A percentile compares a stretch with the other conserved stretches of the same genome.
Conservation (phyloP, 1,284 basidiomycete genomes). For the Tylopilus sp. region DNA sequence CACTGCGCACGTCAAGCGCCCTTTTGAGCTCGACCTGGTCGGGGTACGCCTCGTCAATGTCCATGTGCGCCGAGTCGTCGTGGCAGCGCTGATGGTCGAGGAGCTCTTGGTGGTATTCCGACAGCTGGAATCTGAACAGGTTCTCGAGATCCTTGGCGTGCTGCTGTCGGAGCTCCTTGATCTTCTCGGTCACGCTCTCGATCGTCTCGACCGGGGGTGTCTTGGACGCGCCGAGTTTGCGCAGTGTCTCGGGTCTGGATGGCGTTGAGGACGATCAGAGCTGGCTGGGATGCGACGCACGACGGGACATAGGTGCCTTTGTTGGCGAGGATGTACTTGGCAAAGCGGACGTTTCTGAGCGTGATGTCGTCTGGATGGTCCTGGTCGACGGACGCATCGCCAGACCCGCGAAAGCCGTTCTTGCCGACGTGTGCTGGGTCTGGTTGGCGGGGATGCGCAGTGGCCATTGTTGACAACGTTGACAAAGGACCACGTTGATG, state of each 20-base stretch:
- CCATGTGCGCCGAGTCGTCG: conserved; percentile 35
- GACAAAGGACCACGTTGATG: neutral
- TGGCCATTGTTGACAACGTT: neutral
- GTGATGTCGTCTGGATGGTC: conserved; percentile 26
- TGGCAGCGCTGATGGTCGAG: conserved; percentile 35
- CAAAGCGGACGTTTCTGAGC: conserved; percentile 30
- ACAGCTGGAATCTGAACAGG: conserved; percentile 43
- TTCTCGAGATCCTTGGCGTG: conserved; percentile 45
- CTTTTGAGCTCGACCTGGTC: conserved; percentile 25
- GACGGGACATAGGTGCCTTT: conserved; percentile 28
- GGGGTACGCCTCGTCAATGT: conserved; percentile 31
- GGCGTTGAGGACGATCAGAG: neutral
- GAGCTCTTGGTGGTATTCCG: conserved; percentile 43
- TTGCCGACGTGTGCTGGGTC: conserved; percentile 4
- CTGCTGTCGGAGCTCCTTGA: conserved; percentile 39
- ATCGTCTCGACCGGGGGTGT: conserved; percentile 26
- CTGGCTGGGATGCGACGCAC: conserved; percentile 16
- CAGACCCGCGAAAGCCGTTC: conserved; percentile 28
- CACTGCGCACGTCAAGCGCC: conserved; percentile 29
- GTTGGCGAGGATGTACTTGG: conserved; percentile 30
- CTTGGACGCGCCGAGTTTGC: conserved; percentile 22
- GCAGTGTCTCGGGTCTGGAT: conserved; percentile 20
- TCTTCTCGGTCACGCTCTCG: conserved; percentile 34
- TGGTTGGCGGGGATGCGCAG: neutral
- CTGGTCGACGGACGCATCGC: conserved; percentile 10